These are phyloP conservation scores for Fonsecaea multimorphosa DNA, from an alignment of 2,329 filamentous ascomycete species.

Conservation along the genomic window DNA sequence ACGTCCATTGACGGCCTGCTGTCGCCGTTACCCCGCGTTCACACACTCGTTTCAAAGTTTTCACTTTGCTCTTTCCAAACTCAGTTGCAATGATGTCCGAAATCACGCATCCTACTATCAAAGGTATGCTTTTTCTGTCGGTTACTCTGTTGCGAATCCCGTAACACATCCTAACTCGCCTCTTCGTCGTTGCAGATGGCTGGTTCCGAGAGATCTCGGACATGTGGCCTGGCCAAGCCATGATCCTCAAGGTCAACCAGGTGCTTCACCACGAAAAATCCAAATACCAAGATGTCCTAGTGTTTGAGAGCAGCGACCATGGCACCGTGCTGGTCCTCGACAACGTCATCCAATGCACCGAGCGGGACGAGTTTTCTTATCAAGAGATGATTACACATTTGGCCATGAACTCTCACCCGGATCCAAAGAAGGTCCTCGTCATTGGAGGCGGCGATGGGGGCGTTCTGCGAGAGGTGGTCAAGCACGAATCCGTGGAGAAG, in stretches of 20 bases:
- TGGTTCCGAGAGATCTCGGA: constrained; percentile 99
- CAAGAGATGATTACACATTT: constrained; percentile 99
- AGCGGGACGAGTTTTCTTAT: constrained; percentile 95
- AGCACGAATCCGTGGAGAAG: constrained; percentile 97
- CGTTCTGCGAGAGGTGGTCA: constrained; percentile 97
- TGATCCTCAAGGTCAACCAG: constrained; percentile 98
- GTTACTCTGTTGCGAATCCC: neutral
- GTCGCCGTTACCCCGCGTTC: constrained; percentile 22
- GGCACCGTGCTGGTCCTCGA: constrained; percentile 95
- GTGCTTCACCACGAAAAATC: constrained; percentile 99
- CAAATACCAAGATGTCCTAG: constrained; percentile 97
- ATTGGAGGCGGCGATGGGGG: constrained; percentile 97
- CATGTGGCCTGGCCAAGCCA: constrained; percentile 99
- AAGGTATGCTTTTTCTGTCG: constrained; percentile 59
- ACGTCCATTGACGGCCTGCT: constrained; percentile 12
- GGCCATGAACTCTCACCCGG: constrained; percentile 96
- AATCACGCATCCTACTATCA: constrained; percentile 77
- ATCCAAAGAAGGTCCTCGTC: constrained; percentile 97
- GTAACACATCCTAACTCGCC: neutral
- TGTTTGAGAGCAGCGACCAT: constrained; percentile 98
- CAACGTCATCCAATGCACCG: constrained; percentile 98
- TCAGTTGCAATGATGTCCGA: constrained; percentile 62
- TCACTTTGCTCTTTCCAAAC: neutral
- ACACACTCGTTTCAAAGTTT: constrained; percentile 22
- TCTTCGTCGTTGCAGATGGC: constrained; percentile 73